phyloP scores from a whole-genome alignment of 164 flowering plant species.

The Aristolochia californica region DNA sequence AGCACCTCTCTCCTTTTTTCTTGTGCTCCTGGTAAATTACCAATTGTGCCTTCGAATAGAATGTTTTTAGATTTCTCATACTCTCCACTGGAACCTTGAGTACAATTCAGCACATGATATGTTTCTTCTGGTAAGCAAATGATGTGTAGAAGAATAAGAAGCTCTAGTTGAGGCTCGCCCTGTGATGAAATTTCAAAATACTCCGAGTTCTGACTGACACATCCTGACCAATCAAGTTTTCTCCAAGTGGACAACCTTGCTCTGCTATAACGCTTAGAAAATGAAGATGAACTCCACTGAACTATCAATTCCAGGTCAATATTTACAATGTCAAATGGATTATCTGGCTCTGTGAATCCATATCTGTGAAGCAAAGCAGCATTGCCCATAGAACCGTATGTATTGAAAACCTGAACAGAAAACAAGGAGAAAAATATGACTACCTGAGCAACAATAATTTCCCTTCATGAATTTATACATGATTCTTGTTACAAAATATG shows the following conservation, averaged over 20 bases:
- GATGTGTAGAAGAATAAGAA: conserved; percentile 54
- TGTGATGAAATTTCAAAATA: conserved; percentile 73
- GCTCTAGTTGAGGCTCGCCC: conserved; percentile 78
- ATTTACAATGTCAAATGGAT: conserved; percentile 68
- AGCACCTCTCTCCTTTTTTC: conserved; percentile 31
- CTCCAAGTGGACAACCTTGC: conserved; percentile 71
- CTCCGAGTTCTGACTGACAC: conserved; percentile 54
- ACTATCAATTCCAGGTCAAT: conserved; percentile 61
- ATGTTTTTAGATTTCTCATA: conserved; percentile 8
- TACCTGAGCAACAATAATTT: background rate
- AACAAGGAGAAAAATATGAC: background rate
- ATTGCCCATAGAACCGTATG: conserved; percentile 79
- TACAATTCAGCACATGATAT: conserved; percentile 35
- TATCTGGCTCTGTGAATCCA: conserved; percentile 82
- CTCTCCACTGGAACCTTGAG: conserved; percentile 17
- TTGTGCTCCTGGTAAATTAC: conserved; percentile 8
- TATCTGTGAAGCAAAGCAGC: conserved; percentile 97
- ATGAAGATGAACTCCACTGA: conserved; percentile 47
- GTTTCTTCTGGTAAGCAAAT: conserved; percentile 47
- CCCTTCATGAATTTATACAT: background rate
- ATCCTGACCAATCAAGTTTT: conserved; percentile 48
- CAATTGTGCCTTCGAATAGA: conserved; percentile 14
- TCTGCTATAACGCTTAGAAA: conserved; percentile 49
- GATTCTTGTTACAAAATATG: too few species aligned
- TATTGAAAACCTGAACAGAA: conserved; percentile 66